Evolutionary conservation across 768 basidiomycete genomes (phyloP).

Genomic region (Cystobasidium tubakii): DNA sequence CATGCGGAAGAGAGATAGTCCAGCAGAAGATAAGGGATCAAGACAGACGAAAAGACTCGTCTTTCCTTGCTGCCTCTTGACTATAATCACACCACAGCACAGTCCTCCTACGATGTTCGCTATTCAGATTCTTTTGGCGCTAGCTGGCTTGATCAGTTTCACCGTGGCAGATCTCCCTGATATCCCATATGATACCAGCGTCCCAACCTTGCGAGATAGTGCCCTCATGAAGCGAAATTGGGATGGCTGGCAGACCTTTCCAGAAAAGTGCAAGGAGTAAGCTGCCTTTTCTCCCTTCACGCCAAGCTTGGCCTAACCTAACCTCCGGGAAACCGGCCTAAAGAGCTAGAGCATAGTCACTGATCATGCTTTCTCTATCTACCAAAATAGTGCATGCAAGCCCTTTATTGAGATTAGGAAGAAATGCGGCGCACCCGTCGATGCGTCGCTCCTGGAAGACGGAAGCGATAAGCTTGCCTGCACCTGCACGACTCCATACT

Average conservation of each 20-base stretch:
- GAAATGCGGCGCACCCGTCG: not conserved
- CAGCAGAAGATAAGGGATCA: too few relatives aligned
- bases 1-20: not conserved
- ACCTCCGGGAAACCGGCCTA: too few relatives aligned
- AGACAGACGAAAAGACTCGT: too few relatives aligned
- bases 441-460: not conserved
- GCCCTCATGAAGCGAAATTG: not conserved
- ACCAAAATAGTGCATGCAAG: not conserved
- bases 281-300: not conserved
- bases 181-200: not conserved
- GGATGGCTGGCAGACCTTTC: not conserved
- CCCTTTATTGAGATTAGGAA: not conserved
- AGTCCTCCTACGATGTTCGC: not conserved
- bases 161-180: not conserved
- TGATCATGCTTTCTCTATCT: not conserved
- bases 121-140: not conserved
- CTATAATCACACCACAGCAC: not conserved
- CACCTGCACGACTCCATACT: not conserved
- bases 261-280: not conserved
- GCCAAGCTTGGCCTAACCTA: too few relatives aligned
- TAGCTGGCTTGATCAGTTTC: not conserved
- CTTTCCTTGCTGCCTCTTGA: not conserved
- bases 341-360: too few relatives aligned
- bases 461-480: not conserved
- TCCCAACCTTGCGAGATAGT: not conserved